These are phyloP conservation scores for Vicia sativa DNA, from an alignment of 306 rosid genomes.

Conservation along the genomic window DNA sequence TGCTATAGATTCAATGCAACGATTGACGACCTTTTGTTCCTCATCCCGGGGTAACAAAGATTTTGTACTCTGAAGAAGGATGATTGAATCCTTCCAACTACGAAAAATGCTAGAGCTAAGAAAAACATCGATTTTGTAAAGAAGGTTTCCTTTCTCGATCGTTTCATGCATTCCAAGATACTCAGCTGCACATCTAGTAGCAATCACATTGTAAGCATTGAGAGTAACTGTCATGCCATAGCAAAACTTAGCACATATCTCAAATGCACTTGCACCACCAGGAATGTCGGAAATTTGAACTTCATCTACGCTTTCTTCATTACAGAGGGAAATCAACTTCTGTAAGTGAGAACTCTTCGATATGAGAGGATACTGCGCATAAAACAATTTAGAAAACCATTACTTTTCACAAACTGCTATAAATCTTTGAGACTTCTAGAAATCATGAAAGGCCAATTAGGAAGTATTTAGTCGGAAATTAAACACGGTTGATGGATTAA, in stretches of 20 bases:
- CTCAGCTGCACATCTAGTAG: slow-evolving; percentile 86
- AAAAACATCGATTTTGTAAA: slow-evolving; percentile 93
- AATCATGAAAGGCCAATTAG: neutral
- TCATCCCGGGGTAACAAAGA: slow-evolving; percentile 63
- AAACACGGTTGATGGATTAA: slow-evolving; percentile 14
- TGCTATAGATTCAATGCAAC: slow-evolving; percentile 75
- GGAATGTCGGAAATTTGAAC: slow-evolving; percentile 80
- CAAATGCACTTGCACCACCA: slow-evolving; percentile 86
- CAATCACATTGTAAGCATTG: slow-evolving; percentile 83
- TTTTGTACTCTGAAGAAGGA: slow-evolving; percentile 85
- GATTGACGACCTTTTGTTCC: slow-evolving; percentile 74
- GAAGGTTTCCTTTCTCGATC: slow-evolving; percentile 88
- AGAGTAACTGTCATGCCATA: slow-evolving; percentile 96
- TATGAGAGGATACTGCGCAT: slow-evolving; percentile 87
- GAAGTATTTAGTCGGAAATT: slow-evolving; percentile 23
- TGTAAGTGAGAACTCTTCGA: slow-evolving; percentile 86
- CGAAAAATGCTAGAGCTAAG: slow-evolving; percentile 88
- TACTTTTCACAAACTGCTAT: neutral
- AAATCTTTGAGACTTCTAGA: slow-evolving; percentile 18
- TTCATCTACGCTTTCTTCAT: slow-evolving; percentile 63
- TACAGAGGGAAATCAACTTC: slow-evolving; percentile 61
- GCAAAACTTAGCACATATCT: slow-evolving; percentile 94
- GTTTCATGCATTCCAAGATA: slow-evolving; percentile 88
- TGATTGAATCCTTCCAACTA: slow-evolving; percentile 98
- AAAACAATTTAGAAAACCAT: slow-evolving; percentile 35